Percentiles rank a stretch among this genome's conserved stretches.
These are phyloP conservation scores for Mycena belliarum DNA, from an alignment of 768 basidiomycete genomes.

Conservation along the genomic window DNA sequence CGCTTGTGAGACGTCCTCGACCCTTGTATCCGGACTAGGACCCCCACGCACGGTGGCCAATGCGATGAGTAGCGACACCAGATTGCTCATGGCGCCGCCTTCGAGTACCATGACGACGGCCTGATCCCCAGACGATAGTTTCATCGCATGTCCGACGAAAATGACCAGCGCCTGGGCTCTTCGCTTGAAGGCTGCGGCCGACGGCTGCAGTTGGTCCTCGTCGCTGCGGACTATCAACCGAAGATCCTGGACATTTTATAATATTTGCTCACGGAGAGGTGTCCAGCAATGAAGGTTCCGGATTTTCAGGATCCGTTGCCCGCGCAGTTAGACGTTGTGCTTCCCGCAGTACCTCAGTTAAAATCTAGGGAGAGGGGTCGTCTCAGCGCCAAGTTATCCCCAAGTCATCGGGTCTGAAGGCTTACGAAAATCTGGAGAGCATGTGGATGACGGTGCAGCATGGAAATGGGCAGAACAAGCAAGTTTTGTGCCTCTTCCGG, in stretches of 20 bases:
- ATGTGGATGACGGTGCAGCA: slow-evolving; percentile 58
- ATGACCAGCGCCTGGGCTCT: slow-evolving; percentile 69
- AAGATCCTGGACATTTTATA: neutral
- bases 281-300: slow-evolving; percentile 54
- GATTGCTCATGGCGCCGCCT: slow-evolving; percentile 36
- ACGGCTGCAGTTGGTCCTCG: slow-evolving; percentile 54
- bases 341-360: slow-evolving; percentile 69
- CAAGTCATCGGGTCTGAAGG: neutral
- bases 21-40: slow-evolving; percentile 32
- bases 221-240: slow-evolving; percentile 40
- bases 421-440: slow-evolving; percentile 56
- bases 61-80: slow-evolving; percentile 52
- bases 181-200: slow-evolving; percentile 48
- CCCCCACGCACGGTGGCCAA: slow-evolving; percentile 41
- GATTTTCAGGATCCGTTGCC: slow-evolving; percentile 38
- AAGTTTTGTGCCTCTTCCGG: slow-evolving; percentile 58
- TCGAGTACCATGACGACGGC: slow-evolving; percentile 24
- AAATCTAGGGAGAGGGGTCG: slow-evolving; percentile 42
- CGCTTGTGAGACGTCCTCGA: slow-evolving; percentile 45
- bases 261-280: slow-evolving; percentile 47
- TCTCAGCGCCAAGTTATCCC: slow-evolving; percentile 1
- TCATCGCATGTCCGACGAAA: slow-evolving; percentile 59
- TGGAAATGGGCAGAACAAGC: slow-evolving; percentile 64
- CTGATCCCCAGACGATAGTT: slow-evolving; percentile 27
- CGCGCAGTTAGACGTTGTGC: slow-evolving; percentile 55